Conservation (phyloP, 805 yeast genomes). For the Saturnispora serradocipensis region DNA sequence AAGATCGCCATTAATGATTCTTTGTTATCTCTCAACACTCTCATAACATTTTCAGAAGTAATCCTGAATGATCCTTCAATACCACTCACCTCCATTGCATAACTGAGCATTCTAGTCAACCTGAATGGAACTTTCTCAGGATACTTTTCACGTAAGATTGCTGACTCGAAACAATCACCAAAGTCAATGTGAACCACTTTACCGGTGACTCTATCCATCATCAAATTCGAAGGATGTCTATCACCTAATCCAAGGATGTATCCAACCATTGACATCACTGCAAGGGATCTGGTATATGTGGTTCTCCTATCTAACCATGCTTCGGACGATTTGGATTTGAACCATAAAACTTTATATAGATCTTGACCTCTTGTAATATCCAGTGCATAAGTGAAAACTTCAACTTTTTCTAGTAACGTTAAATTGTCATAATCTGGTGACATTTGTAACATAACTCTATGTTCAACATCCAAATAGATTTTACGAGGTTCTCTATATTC, state of each 20-base stretch:
- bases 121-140: constrained; percentile 98
- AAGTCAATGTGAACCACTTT: constrained; percentile 95
- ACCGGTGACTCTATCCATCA: constrained; percentile 92
- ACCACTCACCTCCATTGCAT: constrained; percentile 98
- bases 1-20: constrained; percentile 96
- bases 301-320: constrained; percentile 98
- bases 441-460: constrained; percentile 93
- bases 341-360: constrained; percentile 89
- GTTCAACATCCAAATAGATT: constrained; percentile 84
- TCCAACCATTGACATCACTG: constrained; percentile 99
- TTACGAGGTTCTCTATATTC: constrained; percentile 90
- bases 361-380: constrained; percentile 97
- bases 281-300: constrained; percentile 89
- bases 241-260: constrained; percentile 95
- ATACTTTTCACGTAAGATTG: constrained; percentile 88
- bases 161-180: constrained; percentile 99
- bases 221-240: constrained; percentile 92
- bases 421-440: constrained; percentile 92
- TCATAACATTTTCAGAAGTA: constrained; percentile 95
- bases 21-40: constrained; percentile 83
- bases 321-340: constrained; percentile 90
- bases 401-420: constrained; percentile 86
- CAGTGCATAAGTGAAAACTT: constrained; percentile 90
- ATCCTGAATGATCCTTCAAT: constrained; percentile 96
- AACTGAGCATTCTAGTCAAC: constrained; percentile 90